A percentile compares a stretch with the other conserved stretches of the same genome.
Evolutionary conservation across 306 rosid genomes (phyloP).

Genomic region (Bauhinia variegata): DNA sequence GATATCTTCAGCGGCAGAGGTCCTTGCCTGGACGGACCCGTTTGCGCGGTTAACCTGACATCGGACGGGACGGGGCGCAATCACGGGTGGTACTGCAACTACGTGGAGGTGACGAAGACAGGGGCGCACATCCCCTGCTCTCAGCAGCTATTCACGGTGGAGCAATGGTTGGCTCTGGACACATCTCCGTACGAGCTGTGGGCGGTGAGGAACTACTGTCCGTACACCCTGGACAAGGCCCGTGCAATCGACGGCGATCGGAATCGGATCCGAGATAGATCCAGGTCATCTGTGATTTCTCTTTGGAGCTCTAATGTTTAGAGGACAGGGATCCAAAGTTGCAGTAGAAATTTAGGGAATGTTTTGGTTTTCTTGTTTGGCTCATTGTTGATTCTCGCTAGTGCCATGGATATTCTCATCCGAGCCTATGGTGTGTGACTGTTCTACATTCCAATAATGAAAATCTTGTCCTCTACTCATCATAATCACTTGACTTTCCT

Average conservation of each 20-base stretch:
- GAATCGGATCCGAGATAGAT: too few species aligned
- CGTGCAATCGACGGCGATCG: background rate
- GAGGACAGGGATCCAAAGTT: too few species aligned
- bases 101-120: conserved; percentile 71
- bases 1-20: conserved; percentile 85
- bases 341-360: too few species aligned
- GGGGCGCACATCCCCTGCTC: conserved; percentile 59
- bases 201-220: conserved; percentile 53
- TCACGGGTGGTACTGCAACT: conserved; percentile 94
- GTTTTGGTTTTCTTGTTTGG: too few species aligned
- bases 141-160: conserved; percentile 56
- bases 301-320: too few species aligned
- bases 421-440: too few species aligned
- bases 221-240: conserved; percentile 14
- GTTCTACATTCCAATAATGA: too few species aligned
- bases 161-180: conserved; percentile 87
- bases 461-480: too few species aligned
- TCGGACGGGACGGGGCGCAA: conserved; percentile 74
- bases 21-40: conserved; percentile 60
- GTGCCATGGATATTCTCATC: too few species aligned
- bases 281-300: too few species aligned
- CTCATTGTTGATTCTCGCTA: too few species aligned
- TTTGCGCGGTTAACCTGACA: conserved; percentile 78
- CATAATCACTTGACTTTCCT: too few species aligned
- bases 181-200: conserved; percentile 67